A percentile compares a stretch with the other conserved stretches of the same genome.
phyloP scores from a whole-genome alignment of 805 yeast genomes.

The Zygosaccharomyces bailii region DNA sequence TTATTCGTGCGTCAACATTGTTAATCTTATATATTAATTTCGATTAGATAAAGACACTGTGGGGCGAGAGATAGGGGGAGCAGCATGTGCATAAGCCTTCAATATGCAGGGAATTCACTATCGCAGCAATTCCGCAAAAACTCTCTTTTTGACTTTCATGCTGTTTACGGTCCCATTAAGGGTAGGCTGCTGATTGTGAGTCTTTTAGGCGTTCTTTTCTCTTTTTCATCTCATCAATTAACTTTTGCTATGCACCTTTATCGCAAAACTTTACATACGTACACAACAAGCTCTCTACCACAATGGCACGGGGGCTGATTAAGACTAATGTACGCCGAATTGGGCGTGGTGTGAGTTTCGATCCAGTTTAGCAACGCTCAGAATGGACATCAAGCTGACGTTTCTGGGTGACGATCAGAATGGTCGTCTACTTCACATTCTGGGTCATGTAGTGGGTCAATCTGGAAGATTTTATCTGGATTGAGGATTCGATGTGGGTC shows the following conservation, averaged over 20 bases:
- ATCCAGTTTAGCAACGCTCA: no score
- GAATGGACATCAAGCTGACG: no score
- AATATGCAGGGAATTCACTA: conserved; percentile 2
- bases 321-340: background rate
- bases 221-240: background rate
- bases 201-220: background rate
- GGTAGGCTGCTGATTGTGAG: background rate
- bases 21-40: conserved; percentile 1
- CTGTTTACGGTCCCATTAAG: conserved; percentile 1
- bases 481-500: conserved; percentile 73
- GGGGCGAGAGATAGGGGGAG: background rate
- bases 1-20: background rate
- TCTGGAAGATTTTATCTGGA: conserved; percentile 74
- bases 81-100: background rate
- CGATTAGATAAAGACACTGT: conserved; percentile 2
- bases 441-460: conserved; percentile 47
- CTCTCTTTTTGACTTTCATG: background rate
- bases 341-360: background rate
- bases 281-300: background rate
- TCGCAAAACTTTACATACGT: background rate
- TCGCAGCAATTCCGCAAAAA: conserved; percentile 1
- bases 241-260: conserved; percentile 4
- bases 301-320: background rate
- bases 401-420: no score
- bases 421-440: conserved; percentile 20